phyloP scores from a whole-genome alignment of 345 rosid species.

The sweet orange (Citrus sinensis) region DNA sequence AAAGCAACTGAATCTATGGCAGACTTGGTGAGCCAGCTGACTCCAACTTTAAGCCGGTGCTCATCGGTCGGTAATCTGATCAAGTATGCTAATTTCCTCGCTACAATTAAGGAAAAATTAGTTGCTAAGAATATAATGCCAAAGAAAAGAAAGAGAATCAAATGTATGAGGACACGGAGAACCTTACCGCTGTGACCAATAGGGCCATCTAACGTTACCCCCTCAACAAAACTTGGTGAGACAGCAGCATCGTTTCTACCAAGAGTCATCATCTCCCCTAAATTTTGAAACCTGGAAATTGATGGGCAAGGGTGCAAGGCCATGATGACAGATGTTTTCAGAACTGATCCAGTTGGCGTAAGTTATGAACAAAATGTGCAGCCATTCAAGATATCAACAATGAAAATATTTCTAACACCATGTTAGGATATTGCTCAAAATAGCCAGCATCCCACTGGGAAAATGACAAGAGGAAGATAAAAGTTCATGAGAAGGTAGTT shows the following conservation, averaged over 20 bases:
- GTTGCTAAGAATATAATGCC: not conserved
- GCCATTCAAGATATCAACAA: not conserved
- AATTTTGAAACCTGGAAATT: conserved; percentile 69
- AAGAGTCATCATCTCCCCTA: conserved; percentile 96
- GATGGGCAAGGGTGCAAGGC: not conserved
- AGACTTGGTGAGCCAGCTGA: conserved; percentile 88
- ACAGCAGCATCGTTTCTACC: conserved; percentile 86
- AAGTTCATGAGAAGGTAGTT: not conserved
- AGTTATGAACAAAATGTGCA: not conserved
- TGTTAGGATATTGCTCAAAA: not conserved
- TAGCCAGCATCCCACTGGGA: not conserved
- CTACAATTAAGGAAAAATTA: conserved; percentile 35
- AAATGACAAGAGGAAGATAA: not conserved
- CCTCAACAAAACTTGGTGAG: conserved; percentile 85
- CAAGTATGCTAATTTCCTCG: conserved; percentile 82
- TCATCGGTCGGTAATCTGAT: conserved; percentile 86
- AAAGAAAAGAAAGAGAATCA: not conserved
- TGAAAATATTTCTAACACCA: too few relatives aligned
- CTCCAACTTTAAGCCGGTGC: conserved; percentile 83
- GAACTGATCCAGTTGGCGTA: not conserved
- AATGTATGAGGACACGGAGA: not conserved
- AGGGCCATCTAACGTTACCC: conserved; percentile 85
- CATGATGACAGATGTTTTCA: not conserved
- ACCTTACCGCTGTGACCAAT: conserved; percentile 76
- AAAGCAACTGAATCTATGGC: conserved; percentile 74